Conservation (phyloP, 768 basidiomycete genomes). For the Mycena alexandri region DNA sequence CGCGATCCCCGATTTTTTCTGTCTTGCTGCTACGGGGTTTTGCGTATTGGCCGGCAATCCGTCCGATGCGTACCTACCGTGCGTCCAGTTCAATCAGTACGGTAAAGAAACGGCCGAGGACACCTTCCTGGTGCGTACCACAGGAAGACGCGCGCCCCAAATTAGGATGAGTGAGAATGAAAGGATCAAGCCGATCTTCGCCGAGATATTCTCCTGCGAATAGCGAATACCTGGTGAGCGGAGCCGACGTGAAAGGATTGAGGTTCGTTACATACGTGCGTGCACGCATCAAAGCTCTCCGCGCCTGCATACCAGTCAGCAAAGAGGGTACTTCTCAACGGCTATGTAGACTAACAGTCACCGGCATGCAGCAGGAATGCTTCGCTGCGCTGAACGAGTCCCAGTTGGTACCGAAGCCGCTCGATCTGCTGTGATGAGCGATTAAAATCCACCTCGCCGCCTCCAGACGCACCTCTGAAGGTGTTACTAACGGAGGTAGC, state of each 20-base stretch:
- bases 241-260: too few species aligned
- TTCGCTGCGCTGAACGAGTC: constrained; percentile 86
- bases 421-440: constrained; percentile 70
- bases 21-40: constrained; percentile 90
- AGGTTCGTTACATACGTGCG: constrained; percentile 66
- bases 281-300: constrained; percentile 93
- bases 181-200: constrained; percentile 91
- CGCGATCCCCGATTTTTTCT: constrained; percentile 80
- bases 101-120: too few species aligned
- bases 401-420: constrained; percentile 83
- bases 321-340: neutral
- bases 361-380: constrained; percentile 97
- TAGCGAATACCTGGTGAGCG: neutral
- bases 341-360: constrained; percentile 69
- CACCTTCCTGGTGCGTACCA: constrained; percentile 63
- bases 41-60: constrained; percentile 97
- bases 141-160: constrained; percentile 93
- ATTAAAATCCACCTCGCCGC: constrained; percentile 12
- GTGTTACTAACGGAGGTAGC: constrained; percentile 92
- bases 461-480: constrained; percentile 79
- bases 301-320: constrained; percentile 54
- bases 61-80: constrained; percentile 79
- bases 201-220: constrained; percentile 85
- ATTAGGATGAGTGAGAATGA: constrained; percentile 96
- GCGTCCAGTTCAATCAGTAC: neutral